Conservation (phyloP, 2,329 filamentous ascomycete genomes). For the Calcarisporium arbuscula region DNA sequence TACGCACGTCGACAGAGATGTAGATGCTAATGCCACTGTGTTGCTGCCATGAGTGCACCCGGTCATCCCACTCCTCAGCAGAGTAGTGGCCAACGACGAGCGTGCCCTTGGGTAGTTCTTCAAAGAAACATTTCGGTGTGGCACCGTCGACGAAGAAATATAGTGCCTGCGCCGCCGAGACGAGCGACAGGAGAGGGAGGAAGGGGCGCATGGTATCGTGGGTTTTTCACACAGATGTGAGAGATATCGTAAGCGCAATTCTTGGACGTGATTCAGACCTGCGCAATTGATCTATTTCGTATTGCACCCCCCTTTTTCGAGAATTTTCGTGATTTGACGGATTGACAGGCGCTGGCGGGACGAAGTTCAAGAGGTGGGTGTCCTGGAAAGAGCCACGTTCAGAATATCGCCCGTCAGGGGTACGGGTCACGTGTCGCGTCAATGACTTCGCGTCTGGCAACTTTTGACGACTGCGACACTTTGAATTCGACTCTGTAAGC, state of each 20-base stretch:
- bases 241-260: too few species aligned
- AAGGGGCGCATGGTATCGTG: conserved; percentile 48
- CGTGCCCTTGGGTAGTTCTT: conserved; percentile 96
- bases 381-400: too few species aligned
- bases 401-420: conserved; percentile 30
- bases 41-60: conserved; percentile 59
- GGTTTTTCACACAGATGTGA: background rate
- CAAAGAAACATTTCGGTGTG: conserved; percentile 90
- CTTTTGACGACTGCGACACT: background rate
- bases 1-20: conserved; percentile 77
- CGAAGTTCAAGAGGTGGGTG: too few species aligned
- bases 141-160: conserved; percentile 93
- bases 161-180: conserved; percentile 66
- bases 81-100: conserved; percentile 90
- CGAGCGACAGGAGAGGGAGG: conserved; percentile 60
- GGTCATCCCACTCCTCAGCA: conserved; percentile 76
- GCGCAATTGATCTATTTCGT: too few species aligned
- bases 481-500: too few species aligned
- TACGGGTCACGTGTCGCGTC: conserved; percentile 30
- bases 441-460: background rate
- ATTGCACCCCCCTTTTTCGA: background rate
- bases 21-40: conserved; percentile 75
- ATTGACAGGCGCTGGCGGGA: conserved; percentile 1
- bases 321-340: background rate
- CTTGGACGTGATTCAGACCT: too few species aligned